phyloP scores from a whole-genome alignment of 1,284 basidiomycete genomes.

The Cryptococcus sp. region DNA sequence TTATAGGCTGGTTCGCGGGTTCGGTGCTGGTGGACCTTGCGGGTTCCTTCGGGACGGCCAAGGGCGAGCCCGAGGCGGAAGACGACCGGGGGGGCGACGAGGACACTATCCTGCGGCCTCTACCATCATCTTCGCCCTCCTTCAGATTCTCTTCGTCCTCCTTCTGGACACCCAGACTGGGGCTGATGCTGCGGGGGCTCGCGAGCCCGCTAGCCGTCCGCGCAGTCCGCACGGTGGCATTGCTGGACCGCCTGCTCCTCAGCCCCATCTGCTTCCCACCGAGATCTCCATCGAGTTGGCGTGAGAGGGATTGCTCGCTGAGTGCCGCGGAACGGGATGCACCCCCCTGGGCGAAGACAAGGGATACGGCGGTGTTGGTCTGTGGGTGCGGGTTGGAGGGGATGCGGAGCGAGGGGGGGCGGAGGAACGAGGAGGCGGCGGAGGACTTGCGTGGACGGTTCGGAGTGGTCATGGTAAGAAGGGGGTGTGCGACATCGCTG shows the following conservation, averaged over 20 bases:
- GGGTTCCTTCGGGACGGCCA: not conserved
- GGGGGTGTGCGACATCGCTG: no score
- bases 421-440: constrained; percentile 7
- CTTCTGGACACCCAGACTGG: constrained; percentile 13
- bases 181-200: no score
- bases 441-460: constrained; percentile 15
- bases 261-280: constrained; percentile 42
- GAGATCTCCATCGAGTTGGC: constrained; percentile 41
- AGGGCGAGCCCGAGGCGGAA: not conserved
- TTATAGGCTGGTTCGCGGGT: no score
- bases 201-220: not conserved
- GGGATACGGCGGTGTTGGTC: constrained; percentile 32
- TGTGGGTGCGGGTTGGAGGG: constrained; percentile 18
- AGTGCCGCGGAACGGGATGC: constrained; percentile 8
- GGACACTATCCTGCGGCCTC: not conserved
- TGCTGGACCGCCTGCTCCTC: constrained; percentile 34
- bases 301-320: constrained; percentile 32
- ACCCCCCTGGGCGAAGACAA: constrained; percentile 36
- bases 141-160: constrained; percentile 22
- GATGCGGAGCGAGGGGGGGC: constrained; percentile 18
- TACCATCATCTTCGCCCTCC: not conserved
- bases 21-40: not conserved
- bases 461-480: constrained; percentile 1
- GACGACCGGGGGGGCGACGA: constrained; percentile 22
- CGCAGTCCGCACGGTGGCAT: constrained; percentile 22